Evolutionary conservation across 1,139 yeast species (phyloP).

Genomic region (Scheffersomyces stambukii): DNA sequence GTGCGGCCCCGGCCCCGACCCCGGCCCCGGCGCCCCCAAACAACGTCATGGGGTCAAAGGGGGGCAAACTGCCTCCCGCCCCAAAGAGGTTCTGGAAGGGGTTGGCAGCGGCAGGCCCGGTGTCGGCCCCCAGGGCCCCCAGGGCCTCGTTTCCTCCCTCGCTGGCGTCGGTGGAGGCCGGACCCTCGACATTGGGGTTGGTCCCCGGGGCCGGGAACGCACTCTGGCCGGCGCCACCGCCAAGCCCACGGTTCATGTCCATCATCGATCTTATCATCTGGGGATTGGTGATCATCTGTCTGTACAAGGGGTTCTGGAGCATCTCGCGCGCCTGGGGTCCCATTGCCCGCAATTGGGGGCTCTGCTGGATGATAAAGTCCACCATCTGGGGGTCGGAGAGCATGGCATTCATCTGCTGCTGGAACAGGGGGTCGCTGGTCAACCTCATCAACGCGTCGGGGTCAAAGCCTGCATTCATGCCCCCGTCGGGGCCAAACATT

Average conservation of each 20-base stretch:
- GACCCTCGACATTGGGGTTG: constrained; percentile 32
- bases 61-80: constrained; percentile 33
- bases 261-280: constrained; percentile 79
- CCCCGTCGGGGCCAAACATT: constrained; percentile 95
- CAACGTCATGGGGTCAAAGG: constrained; percentile 40
- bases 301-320: constrained; percentile 78
- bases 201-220: constrained; percentile 59
- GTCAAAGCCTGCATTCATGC: constrained; percentile 61
- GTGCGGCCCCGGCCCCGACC: constrained; percentile 25
- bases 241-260: constrained; percentile 59
- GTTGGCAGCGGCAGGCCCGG: constrained; percentile 32
- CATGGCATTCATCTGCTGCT: constrained; percentile 78
- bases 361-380: constrained; percentile 75
- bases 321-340: constrained; percentile 87
- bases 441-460: constrained; percentile 69
- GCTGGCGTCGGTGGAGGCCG: constrained; percentile 22
- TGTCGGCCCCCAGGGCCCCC: constrained; percentile 14
- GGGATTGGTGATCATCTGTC: constrained; percentile 84
- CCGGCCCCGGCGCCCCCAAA: constrained; percentile 44
- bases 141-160: constrained; percentile 11
- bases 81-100: constrained; percentile 51
- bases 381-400: constrained; percentile 75
- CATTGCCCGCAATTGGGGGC: constrained; percentile 80
- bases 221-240: constrained; percentile 14
- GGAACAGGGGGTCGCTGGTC: constrained; percentile 79